Conservation (phyloP, 495 filamentous ascomycete species). For the Podospora bellae-mahoneyi region DNA sequence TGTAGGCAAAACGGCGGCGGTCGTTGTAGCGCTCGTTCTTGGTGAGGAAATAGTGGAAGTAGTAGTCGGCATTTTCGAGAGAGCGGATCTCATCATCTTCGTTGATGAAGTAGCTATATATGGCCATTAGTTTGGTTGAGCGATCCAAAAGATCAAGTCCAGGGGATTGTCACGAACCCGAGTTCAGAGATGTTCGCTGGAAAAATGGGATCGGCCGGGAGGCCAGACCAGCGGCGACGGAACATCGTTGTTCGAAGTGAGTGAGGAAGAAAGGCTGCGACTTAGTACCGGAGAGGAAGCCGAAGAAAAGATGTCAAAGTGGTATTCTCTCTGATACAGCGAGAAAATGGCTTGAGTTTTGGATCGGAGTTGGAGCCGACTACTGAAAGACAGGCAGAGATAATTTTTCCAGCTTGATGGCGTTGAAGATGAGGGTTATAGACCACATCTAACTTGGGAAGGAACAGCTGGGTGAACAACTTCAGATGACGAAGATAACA, state of each 20-base stretch:
- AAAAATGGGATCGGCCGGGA: conserved; percentile 69
- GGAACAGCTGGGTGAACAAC: not conserved
- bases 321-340: not conserved
- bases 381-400: not conserved
- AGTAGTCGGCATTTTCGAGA: conserved; percentile 59
- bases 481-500: not conserved
- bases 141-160: not conserved
- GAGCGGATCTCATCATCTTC: conserved; percentile 66
- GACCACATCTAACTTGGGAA: not conserved
- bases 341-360: not conserved
- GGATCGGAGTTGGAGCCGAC: not conserved
- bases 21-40: conserved; percentile 70
- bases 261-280: not conserved
- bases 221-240: conserved; percentile 55
- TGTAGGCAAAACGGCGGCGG: conserved; percentile 64
- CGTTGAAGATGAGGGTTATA: too few relatives aligned
- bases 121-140: conserved; percentile 13
- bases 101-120: conserved; percentile 64
- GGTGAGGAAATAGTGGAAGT: conserved; percentile 69
- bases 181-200: conserved; percentile 59
- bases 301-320: not conserved
- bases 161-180: conserved; percentile 53
- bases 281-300: not conserved
- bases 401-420: not conserved
- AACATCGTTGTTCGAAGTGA: conserved; percentile 56